phyloP scores from a whole-genome alignment of 164 flowering plant species.

The Chimonanthus salicifolius region DNA sequence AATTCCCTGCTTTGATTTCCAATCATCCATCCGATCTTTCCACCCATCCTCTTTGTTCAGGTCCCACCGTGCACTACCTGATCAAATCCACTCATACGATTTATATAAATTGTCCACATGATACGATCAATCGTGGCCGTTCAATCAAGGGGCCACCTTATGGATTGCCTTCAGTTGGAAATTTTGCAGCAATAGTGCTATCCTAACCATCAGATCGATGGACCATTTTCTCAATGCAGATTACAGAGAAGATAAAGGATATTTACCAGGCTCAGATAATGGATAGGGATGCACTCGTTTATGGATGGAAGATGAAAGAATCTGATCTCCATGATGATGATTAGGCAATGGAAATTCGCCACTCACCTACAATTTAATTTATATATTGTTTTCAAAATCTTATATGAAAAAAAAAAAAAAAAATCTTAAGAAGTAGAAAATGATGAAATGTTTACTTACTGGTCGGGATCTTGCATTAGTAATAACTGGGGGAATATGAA shows the following conservation, averaged over 20 bases:
- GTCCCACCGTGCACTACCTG: conserved; percentile 87
- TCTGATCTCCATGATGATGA: conserved; percentile 51
- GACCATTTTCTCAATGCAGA: not conserved
- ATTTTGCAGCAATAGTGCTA: not conserved
- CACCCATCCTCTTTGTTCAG: conserved; percentile 79
- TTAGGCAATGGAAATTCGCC: conserved; percentile 70
- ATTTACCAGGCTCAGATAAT: conserved; percentile 60
- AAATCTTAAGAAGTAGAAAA: not conserved
- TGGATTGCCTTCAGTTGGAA: not conserved
- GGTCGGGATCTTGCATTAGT: conserved; percentile 54
- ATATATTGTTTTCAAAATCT: not conserved
- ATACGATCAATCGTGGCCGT: not conserved
- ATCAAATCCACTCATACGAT: not conserved
- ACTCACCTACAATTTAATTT: conserved; percentile 49
- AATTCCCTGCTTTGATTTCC: conserved; percentile 87
- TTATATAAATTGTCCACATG: not conserved
- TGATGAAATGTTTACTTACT: conserved; percentile 30
- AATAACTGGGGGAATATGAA: conserved; percentile 61
- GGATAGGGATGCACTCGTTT: conserved; percentile 87
- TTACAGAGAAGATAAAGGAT: no score
- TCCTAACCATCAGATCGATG: not conserved
- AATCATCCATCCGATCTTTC: conserved; percentile 90
- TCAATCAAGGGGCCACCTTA: not conserved
- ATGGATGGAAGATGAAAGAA: conserved; percentile 50
- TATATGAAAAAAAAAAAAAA: not conserved